These are phyloP conservation scores for Malania oleifera DNA, from an alignment of 164 flowering plant genomes.

Conservation along the genomic window DNA sequence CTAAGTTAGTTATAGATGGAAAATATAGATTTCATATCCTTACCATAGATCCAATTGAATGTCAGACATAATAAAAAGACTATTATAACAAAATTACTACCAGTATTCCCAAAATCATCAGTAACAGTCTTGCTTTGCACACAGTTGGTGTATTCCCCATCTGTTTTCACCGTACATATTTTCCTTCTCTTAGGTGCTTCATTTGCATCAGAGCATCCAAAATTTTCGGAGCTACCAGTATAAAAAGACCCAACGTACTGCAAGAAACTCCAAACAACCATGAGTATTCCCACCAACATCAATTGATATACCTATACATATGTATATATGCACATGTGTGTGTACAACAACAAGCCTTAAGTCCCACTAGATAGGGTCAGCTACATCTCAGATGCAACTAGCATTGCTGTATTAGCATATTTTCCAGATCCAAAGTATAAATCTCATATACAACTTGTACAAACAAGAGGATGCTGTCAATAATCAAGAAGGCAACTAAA, in stretches of 20 bases:
- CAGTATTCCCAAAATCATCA: constrained; percentile 5
- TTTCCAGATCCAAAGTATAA: no score
- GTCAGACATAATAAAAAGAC: neutral
- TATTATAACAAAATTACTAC: constrained; percentile 13
- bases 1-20: neutral
- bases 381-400: no score
- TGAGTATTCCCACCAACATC: neutral
- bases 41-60: neutral
- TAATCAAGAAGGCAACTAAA: no score
- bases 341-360: no score
- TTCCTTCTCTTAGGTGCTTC: constrained; percentile 46
- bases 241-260: constrained; percentile 39
- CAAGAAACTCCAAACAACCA: constrained; percentile 12
- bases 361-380: no score
- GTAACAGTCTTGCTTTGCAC: constrained; percentile 11
- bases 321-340: no score
- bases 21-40: neutral
- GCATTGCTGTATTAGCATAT: no score
- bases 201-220: constrained; percentile 23
- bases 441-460: no score
- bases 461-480: no score
- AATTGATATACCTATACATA: no score
- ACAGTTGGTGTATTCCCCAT: constrained; percentile 12
- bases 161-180: constrained; percentile 22
- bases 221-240: constrained; percentile 16